Evolutionary conservation across 495 filamentous ascomycete genomes (phyloP), one percentile per base, ranked within the genome.

Genomic region (Tuber brumale): DNA sequence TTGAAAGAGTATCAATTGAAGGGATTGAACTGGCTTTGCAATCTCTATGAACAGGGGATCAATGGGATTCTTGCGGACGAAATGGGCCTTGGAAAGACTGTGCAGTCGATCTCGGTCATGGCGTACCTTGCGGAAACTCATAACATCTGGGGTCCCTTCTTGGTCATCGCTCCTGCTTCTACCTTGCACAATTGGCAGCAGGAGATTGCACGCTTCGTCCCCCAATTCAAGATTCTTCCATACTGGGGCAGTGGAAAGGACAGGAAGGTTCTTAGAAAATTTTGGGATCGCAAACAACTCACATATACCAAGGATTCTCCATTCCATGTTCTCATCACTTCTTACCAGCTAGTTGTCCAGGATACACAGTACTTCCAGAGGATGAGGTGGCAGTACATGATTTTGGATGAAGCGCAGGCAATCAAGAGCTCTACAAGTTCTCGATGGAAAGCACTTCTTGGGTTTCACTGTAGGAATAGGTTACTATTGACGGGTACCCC

Each of bases 311-410:
- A 93, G 81, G 94, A 97, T 66, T 92, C 95, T 0, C 89, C 92
- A 35, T 98, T 99, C 86, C 95, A 99, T 82, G 93, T 99, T 76
- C 88, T 98, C 46, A 91, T 99, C 57, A 98, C 95, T 10, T 98
- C 95, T 0, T 99, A 99, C 84, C 95, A 99, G 82, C 89, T 99
- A 3, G 96, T 98, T 66, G 95, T 99, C 44, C 91, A 93, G 43
- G 95, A 99, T 83, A 92, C 96, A 12, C 90, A 93, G 71, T 98
- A 98, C 84, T 97, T 99, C 86, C 94, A 97, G 84, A 97, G 97
- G 86, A 94, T 99, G 85, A 93, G 92, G 78, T 99, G 95, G 95
- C 95, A 99, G 85, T 99, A 98, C 85, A 99, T 99, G 95, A 97
- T 99, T 82, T 88, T 99, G 46, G 95, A 99, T 81, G 95, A 99